phyloP scores from a whole-genome alignment of 2,329 filamentous ascomycete species.

The Coniochaeta ligniaria region DNA sequence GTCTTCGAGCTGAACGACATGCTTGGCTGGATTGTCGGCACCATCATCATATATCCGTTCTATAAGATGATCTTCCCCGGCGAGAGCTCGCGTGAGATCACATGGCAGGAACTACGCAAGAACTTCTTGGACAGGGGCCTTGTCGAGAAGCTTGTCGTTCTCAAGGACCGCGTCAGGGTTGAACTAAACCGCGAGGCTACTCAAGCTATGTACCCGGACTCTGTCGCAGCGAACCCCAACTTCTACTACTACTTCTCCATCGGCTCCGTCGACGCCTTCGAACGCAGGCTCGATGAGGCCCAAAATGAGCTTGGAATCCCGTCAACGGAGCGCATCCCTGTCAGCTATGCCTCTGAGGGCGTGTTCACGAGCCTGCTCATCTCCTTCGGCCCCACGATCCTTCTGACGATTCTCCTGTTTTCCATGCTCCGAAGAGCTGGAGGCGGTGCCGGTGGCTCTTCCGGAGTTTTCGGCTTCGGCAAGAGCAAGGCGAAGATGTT shows the following conservation, averaged over 20 bases:
- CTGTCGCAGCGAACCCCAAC: conserved; percentile 57
- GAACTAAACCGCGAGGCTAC: conserved; percentile 71
- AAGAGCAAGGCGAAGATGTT: conserved; percentile 95
- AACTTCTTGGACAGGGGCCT: conserved; percentile 95
- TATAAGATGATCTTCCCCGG: conserved; percentile 32
- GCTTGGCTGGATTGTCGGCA: conserved; percentile 37
- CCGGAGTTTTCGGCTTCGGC: conserved; percentile 90
- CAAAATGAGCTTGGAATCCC: conserved; percentile 86
- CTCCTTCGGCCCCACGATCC: conserved; percentile 75
- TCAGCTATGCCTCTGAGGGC: conserved; percentile 76
- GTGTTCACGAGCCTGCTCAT: conserved; percentile 67
- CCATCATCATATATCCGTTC: conserved; percentile 35
- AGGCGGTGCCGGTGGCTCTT: conserved; percentile 54
- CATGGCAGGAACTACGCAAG: conserved; percentile 92
- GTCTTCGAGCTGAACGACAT: conserved; percentile 35
- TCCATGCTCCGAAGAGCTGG: conserved; percentile 73
- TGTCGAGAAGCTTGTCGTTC: conserved; percentile 84
- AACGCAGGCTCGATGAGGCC: conserved; percentile 78
- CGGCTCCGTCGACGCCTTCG: conserved; percentile 88
- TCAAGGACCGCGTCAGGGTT: conserved; percentile 66
- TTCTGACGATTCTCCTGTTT: conserved; percentile 77
- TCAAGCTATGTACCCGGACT: conserved; percentile 67
- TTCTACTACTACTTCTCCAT: conserved; percentile 93
- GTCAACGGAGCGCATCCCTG: conserved; percentile 79
- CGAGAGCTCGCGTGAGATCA: conserved; percentile 65